Base-by-base conservation (phyloP, 345 rosid genomes). In the Acer negundo region DNA sequence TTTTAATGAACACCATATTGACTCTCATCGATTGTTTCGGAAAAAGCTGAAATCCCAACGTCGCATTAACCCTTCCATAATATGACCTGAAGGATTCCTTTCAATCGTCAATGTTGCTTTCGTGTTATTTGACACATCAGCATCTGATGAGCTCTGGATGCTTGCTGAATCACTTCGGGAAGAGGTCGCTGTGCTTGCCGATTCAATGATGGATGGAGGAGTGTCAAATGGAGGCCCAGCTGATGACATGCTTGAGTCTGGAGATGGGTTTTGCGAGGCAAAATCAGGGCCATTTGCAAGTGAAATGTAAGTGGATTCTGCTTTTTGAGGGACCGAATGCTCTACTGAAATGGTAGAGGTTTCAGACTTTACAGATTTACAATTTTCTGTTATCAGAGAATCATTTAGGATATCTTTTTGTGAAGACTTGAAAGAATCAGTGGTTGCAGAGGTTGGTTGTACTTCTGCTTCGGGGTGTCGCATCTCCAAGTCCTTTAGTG, bases 1-100 rank as follows among this genome's bases (percentile, higher is more conserved):
- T 1, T 65, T 75, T 66, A 71, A 72, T 20, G 5, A 8, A 35
- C 10, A 13, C 63, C 56, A 72, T 47, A 67, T 26, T 67, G 42
- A 11, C 53, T 81, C 74, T 86, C 85, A 86, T 70, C 86, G 47
- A 64, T 84, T 84, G 79, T 84, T 90, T 73, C 93, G 81, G 81
- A 90, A 93, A 83, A 91, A 87, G 79, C 85, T 87, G 71, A 93
- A 86, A 91, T 94, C 97, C 98, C 97, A 91, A 2, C 94, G 89
- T 2, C 97, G 93, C 86, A 86, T 82, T 85, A 95, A 87, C 65
- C 97, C 97, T 9, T 91, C 98, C 88, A 93, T 85, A 20, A 91
- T 78, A 65, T 93, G 87, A 77, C 78, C 87, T 47, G 93, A 82
- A 15, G 97, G 89, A 78, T 82, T 91, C 74, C 88, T 85, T 51